A percentile compares a stretch with the other conserved stretches of the same genome.
Conservation (phyloP, 129 eudicot genomes). For the Glebionis coronaria region DNA sequence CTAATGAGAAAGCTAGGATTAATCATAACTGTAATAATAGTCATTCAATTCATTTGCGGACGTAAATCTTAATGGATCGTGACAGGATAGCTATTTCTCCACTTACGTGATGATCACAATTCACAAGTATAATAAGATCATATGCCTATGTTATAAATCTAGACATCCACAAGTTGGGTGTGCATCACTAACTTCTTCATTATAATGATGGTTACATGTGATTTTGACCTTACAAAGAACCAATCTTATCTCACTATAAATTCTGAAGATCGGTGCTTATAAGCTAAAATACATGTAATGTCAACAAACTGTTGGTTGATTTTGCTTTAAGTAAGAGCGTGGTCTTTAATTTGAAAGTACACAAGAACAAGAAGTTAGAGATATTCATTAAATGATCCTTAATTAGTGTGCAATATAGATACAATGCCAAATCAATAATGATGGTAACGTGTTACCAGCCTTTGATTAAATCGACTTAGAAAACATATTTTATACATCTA, state of each 20-base stretch:
- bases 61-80: slow-evolving; percentile 7
- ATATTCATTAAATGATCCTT: slow-evolving; percentile 26
- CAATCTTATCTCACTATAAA: slow-evolving; percentile 21
- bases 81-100: not conserved
- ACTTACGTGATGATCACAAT: slow-evolving; percentile 3
- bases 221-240: slow-evolving; percentile 28
- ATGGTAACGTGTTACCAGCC: slow-evolving; percentile 23
- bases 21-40: no score
- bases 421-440: slow-evolving; percentile 15
- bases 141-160: slow-evolving; percentile 18
- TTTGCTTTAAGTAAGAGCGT: slow-evolving; percentile 28
- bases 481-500: not conserved
- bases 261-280: slow-evolving; percentile 21
- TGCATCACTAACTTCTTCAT: slow-evolving; percentile 18
- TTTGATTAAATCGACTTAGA: slow-evolving; percentile 2
- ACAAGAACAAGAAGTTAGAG: slow-evolving; percentile 30
- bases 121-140: slow-evolving; percentile 19
- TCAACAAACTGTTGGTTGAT: slow-evolving; percentile 30
- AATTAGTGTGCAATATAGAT: slow-evolving; percentile 28
- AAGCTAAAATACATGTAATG: slow-evolving; percentile 22
- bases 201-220: slow-evolving; percentile 30
- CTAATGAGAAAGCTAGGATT: no score
- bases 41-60: no score
- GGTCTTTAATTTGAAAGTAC: slow-evolving; percentile 29
- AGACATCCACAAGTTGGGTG: slow-evolving; percentile 21